Percentiles rank a stretch among this genome's conserved stretches.
Evolutionary conservation across 106 monocot species (phyloP).

Genomic region (Phalaenopsis equestris): DNA sequence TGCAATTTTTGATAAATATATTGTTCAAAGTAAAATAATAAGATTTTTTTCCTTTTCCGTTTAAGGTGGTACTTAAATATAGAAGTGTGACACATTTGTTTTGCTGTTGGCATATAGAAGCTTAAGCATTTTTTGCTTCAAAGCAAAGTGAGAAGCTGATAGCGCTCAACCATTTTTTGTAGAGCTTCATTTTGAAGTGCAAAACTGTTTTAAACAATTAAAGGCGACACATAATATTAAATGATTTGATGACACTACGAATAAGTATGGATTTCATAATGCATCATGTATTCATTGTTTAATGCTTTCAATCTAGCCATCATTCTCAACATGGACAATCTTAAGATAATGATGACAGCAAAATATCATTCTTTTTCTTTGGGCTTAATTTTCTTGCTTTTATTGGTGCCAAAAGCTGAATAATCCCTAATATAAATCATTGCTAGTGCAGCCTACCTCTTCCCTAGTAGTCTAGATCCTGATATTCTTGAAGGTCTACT

Average conservation of each 20-base stretch:
- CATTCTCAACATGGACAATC: background rate
- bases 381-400: background rate
- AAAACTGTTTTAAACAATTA: background rate
- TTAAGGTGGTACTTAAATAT: too few species aligned
- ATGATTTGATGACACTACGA: background rate
- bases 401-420: background rate
- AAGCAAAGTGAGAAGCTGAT: too few species aligned
- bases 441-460: constrained; percentile 70
- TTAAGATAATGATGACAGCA: background rate
- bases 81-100: too few species aligned
- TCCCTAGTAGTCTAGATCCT: constrained; percentile 82
- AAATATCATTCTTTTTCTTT: background rate
- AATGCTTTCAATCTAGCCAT: background rate
- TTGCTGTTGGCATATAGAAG: too few species aligned
- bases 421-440: background rate
- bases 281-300: background rate
- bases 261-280: background rate
- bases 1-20: too few species aligned
- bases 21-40: too few species aligned
- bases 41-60: too few species aligned
- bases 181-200: too few species aligned
- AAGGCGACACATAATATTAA: background rate
- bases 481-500: constrained; percentile 98
- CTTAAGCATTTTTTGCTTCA: too few species aligned
- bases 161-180: too few species aligned